Base-by-base conservation (phyloP, 2,329 filamentous ascomycete species). In the Gnomoniopsis smithogilvyi region DNA sequence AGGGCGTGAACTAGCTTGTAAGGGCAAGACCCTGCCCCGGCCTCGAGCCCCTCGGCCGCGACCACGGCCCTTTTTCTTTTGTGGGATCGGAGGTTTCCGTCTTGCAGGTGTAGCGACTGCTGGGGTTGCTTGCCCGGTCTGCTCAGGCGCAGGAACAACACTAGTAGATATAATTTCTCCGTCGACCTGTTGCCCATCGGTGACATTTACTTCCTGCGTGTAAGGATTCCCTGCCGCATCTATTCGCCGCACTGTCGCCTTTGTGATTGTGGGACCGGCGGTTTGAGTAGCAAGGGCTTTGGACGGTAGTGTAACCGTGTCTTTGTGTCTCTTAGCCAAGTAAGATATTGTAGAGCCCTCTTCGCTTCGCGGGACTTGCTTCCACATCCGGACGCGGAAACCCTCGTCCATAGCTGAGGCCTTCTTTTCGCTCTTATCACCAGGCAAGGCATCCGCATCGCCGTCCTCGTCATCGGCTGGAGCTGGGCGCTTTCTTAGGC, bases 181-280 rank as follows among this genome's bases (percentile, higher is more conserved):
- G 63, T 94, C 90, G 0, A 96, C 82, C 6, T 79, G 78, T 69
- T 95, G 90, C 0, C 92, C 92, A 59, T 94, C 90, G 6, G 86
- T 84, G 3, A 96, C 82, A 21, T 91, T 89, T 8, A 95, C 86
- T 67, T 96, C 91, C 71, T 95, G 92, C 2, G 94, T 87, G 62
- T 90, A 91, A 11, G 91, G 82, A 66, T 94, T 94, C 24, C 93
- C 93, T 1, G 86, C 85, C 4, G 88, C 87, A 69, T 96, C 91
- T 12, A 88, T 78, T 64, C 89, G 87, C 66, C 90, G 86, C 55
- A 97, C 90, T 22, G 89, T 95, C 0, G 90, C 91, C 67, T 89
- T 89, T 8, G 90, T 88, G 67, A 95, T 75, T 6, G 79, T 90
- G 3, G 85, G 80, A 2, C 78, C 79, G 17, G 74, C 67, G 2